Evolutionary conservation across 192 early-diverging fungal species (phyloP).

Genomic region (Coemansia sp.): DNA sequence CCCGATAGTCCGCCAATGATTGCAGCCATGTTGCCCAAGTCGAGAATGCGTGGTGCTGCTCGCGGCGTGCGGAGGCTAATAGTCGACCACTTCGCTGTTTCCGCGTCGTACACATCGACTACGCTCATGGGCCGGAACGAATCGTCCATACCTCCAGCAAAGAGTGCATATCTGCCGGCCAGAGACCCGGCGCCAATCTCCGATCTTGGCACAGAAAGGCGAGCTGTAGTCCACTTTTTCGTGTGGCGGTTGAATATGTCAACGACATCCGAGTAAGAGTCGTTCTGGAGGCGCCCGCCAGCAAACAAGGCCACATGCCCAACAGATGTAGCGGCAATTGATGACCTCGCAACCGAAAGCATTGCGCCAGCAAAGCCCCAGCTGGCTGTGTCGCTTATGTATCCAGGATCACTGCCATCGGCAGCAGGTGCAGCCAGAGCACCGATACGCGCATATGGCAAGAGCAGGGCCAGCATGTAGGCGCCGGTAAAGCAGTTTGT

Average conservation of each 20-base stretch:
- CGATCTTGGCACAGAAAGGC: conserved; percentile 28
- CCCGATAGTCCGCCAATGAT: conserved; percentile 47
- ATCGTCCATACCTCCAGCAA: conserved; percentile 48
- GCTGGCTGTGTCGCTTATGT: conserved; percentile 1
- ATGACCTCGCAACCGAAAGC: conserved; percentile 39
- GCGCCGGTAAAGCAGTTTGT: neutral
- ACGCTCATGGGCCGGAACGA: conserved; percentile 26
- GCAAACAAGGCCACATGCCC: conserved; percentile 47
- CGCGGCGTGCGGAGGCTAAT: conserved; percentile 21
- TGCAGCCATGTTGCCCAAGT: conserved; percentile 23
- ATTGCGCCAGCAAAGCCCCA: conserved; percentile 38
- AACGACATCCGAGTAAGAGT: conserved; percentile 33
- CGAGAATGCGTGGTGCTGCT: conserved; percentile 31
- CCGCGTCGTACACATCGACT: conserved; percentile 48
- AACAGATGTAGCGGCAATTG: conserved; percentile 31
- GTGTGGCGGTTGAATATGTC: conserved; percentile 43
- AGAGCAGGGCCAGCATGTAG: neutral
- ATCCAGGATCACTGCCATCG: neutral
- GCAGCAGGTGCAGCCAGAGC: neutral
- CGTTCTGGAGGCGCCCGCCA: conserved; percentile 43
- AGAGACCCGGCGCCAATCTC: conserved; percentile 41
- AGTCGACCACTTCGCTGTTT: conserved; percentile 33
- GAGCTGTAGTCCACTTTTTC: conserved; percentile 32
- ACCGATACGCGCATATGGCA: neutral
- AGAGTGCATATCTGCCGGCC: conserved; percentile 41